Conservation (phyloP, 2,329 filamentous ascomycete genomes). For the Penicillium vulpinum region DNA sequence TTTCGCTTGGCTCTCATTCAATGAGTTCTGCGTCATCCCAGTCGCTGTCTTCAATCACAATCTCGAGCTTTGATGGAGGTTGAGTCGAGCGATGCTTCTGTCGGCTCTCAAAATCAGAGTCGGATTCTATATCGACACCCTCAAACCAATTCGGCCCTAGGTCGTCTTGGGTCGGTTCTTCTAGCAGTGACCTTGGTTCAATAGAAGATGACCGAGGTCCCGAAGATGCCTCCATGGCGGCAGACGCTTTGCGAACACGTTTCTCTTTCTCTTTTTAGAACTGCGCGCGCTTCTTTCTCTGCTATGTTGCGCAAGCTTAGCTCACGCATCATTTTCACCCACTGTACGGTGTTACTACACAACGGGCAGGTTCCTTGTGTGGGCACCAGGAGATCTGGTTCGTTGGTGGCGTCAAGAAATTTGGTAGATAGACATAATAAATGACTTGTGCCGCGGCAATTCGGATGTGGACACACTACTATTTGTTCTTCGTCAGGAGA, state of each 20-base stretch:
- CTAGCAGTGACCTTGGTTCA: conserved; percentile 13
- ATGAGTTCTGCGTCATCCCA: conserved; percentile 51
- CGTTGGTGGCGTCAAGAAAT: conserved; percentile 50
- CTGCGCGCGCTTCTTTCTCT: conserved; percentile 63
- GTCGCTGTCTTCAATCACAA: conserved; percentile 58
- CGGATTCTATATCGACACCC: conserved; percentile 27
- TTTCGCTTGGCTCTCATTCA: conserved; percentile 30
- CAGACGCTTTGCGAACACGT: conserved; percentile 29
- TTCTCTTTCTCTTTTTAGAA: conserved; percentile 62
- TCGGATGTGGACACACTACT: conserved; percentile 53
- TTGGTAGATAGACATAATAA: conserved; percentile 55
- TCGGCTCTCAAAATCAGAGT: conserved; percentile 23
- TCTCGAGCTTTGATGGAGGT: conserved; percentile 32
- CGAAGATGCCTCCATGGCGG: neutral
- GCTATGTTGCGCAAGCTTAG: conserved; percentile 72
- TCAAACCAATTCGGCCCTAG: conserved; percentile 39
- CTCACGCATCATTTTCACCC: conserved; percentile 80
- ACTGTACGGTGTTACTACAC: conserved; percentile 64
- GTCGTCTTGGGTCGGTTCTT: conserved; percentile 25
- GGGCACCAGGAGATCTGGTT: conserved; percentile 59
- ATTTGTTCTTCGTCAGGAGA: conserved; percentile 43
- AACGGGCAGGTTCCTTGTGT: conserved; percentile 67
- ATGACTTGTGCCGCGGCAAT: conserved; percentile 55
- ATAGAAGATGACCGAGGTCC: conserved; percentile 1
- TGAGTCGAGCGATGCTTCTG: conserved; percentile 9